A percentile compares a stretch with the other conserved stretches of the same genome.
Evolutionary conservation across 1,139 yeast genomes (phyloP).

Genomic region (Pichia sp.): DNA sequence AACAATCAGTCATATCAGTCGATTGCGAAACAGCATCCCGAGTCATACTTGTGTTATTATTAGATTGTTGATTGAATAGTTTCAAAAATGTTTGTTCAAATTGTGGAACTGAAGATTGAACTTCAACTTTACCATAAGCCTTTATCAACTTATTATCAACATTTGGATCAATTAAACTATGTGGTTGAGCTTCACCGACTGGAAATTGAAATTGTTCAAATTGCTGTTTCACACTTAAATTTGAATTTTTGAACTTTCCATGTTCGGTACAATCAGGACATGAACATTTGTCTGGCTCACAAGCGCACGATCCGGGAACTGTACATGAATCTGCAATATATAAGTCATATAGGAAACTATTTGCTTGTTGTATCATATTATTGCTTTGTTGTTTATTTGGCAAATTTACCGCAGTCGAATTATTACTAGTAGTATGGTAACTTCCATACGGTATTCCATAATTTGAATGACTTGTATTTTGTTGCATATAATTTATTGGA

Average conservation of each 20-base stretch:
- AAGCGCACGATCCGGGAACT: constrained; percentile 45
- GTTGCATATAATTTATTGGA: background rate
- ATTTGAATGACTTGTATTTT: background rate
- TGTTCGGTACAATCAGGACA: constrained; percentile 47
- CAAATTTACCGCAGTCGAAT: background rate
- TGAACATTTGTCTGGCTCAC: constrained; percentile 39
- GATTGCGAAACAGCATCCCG: constrained; percentile 2
- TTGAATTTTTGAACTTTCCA: constrained; percentile 22
- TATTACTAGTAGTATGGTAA: background rate
- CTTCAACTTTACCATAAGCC: constrained; percentile 15
- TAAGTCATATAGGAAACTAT: constrained; percentile 22
- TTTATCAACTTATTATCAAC: background rate
- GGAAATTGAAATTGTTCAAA: constrained; percentile 16
- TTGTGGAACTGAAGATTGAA: constrained; percentile 13
- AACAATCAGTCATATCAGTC: constrained; percentile 29
- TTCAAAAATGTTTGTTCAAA: constrained; percentile 17
- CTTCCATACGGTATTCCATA: background rate
- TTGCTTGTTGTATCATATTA: background rate
- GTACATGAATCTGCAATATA: constrained; percentile 36
- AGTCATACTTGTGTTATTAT: background rate
- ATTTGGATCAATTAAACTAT: background rate
- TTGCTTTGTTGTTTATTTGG: background rate
- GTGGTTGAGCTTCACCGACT: background rate
- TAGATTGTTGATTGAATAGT: constrained; percentile 1
- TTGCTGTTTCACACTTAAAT: constrained; percentile 14